Percentiles rank a stretch among this genome's conserved stretches.
Conservation (phyloP, 2,329 filamentous ascomycete genomes). For the Mycosphaerelloides madeirae region DNA sequence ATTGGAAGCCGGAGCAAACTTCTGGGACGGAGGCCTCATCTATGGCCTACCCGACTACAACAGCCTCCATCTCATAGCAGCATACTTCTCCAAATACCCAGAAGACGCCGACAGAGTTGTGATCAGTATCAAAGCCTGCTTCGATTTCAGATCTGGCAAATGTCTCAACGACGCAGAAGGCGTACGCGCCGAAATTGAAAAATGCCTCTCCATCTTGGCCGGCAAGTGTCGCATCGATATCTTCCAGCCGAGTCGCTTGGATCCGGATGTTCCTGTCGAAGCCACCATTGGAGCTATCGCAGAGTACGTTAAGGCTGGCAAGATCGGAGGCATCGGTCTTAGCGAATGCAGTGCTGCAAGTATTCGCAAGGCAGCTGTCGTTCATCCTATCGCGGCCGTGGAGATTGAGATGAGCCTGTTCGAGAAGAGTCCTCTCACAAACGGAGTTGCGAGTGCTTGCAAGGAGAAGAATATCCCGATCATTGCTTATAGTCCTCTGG, state of each 20-base stretch:
- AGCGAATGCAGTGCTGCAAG: constrained; percentile 49
- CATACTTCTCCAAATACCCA: constrained; percentile 46
- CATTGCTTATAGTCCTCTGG: constrained; percentile 67
- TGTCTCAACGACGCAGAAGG: constrained; percentile 36
- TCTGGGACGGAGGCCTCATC: constrained; percentile 44
- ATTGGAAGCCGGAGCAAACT: constrained; percentile 36
- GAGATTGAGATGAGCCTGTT: constrained; percentile 46
- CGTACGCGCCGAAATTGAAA: constrained; percentile 37
- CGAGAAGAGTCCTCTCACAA: constrained; percentile 46
- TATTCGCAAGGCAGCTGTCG: constrained; percentile 28
- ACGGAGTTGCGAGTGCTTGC: constrained; percentile 53
- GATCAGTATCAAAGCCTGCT: constrained; percentile 43
- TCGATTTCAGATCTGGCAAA: constrained; percentile 35
- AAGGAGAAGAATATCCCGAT: constrained; percentile 62
- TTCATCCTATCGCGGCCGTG: constrained; percentile 45
- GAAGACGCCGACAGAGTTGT: constrained; percentile 44
- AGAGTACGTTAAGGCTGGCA: constrained; percentile 43
- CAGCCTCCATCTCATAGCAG: constrained; percentile 42
- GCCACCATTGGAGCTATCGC: constrained; percentile 37
- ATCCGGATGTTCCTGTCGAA: constrained; percentile 38
- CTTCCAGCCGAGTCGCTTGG: constrained; percentile 40
- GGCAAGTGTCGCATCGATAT: constrained; percentile 42
- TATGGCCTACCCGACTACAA: constrained; percentile 38
- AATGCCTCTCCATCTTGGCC: constrained; percentile 38
- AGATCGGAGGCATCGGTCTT: constrained; percentile 49